Conservation (phyloP, 495 filamentous ascomycete species). For the Daldinia childiae region DNA sequence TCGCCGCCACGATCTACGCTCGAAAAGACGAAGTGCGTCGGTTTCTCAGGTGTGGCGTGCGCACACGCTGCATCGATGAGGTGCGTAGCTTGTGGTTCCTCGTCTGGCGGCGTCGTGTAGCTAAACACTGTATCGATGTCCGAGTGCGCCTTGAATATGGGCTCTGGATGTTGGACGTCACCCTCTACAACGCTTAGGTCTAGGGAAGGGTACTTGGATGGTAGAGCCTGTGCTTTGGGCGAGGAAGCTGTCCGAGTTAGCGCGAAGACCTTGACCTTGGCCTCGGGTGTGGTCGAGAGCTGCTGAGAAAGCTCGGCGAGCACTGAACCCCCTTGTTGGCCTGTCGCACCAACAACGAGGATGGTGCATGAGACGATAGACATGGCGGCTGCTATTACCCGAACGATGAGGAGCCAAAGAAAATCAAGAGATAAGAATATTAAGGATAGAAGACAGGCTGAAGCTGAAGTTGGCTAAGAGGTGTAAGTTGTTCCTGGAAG, state of each 20-base stretch:
- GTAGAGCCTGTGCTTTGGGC: slow-evolving; percentile 62
- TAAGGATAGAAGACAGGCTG: not conserved
- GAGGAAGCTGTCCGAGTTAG: slow-evolving; percentile 70
- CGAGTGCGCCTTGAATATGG: slow-evolving; percentile 63
- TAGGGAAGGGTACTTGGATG: slow-evolving; percentile 42
- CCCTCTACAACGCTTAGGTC: slow-evolving; percentile 65
- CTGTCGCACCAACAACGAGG: slow-evolving; percentile 75
- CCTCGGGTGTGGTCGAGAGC: slow-evolving; percentile 34
- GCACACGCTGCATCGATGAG: slow-evolving; percentile 65
- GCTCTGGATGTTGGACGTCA: slow-evolving; percentile 59
- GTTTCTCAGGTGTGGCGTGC: slow-evolving; percentile 42
- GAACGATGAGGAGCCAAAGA: not conserved
- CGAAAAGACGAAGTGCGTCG: slow-evolving; percentile 68
- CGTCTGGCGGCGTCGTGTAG: slow-evolving; percentile 57
- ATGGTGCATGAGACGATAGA: slow-evolving; percentile 48
- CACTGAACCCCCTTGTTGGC: slow-evolving; percentile 73
- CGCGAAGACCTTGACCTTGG: slow-evolving; percentile 70
- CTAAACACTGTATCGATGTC: slow-evolving; percentile 60
- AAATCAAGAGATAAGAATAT: not conserved
- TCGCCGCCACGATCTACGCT: slow-evolving; percentile 75
- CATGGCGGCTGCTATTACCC: slow-evolving; percentile 22
- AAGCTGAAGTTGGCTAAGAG: not conserved
- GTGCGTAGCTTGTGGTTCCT: slow-evolving; percentile 69
- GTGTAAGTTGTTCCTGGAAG: not conserved
- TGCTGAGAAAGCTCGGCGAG: slow-evolving; percentile 63